Conservation (phyloP, 2,329 filamentous ascomycete species). For the Cytospora paraplurivora region DNA sequence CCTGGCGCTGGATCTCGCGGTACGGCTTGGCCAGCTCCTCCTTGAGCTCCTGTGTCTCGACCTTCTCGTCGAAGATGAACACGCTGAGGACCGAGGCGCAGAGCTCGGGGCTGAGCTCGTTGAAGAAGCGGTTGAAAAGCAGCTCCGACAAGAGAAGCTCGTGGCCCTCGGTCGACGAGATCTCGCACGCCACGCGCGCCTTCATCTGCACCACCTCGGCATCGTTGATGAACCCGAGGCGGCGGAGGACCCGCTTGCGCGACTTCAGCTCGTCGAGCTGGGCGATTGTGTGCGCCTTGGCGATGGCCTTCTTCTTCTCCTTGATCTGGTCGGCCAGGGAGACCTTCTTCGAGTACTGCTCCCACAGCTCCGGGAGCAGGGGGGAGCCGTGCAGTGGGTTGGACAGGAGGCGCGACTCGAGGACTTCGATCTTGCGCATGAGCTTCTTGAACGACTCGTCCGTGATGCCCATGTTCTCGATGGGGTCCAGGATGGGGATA, state of each 20-base stretch:
- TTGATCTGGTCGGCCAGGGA: constrained; percentile 78
- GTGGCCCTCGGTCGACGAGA: constrained; percentile 86
- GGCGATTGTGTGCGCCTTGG: constrained; percentile 80
- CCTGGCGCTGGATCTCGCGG: constrained; percentile 83
- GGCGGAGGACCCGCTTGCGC: constrained; percentile 90
- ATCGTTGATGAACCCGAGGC: constrained; percentile 94
- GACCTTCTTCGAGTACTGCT: constrained; percentile 83
- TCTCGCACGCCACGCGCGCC: constrained; percentile 95
- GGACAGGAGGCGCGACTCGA: constrained; percentile 84
- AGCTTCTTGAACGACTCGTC: constrained; percentile 94
- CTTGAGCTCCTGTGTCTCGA: constrained; percentile 73
- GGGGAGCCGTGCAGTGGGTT: constrained; percentile 93
- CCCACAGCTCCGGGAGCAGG: constrained; percentile 79
- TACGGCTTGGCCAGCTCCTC: constrained; percentile 87
- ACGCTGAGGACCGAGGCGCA: constrained; percentile 85
- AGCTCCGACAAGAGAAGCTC: constrained; percentile 92
- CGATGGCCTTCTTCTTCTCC: constrained; percentile 82
- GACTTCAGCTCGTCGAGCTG: constrained; percentile 96
- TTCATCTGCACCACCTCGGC: constrained; percentile 95
- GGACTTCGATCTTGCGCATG: constrained; percentile 91
- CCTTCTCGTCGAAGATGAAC: constrained; percentile 98
- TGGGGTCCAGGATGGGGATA: constrained; percentile 82
- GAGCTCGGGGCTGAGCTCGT: constrained; percentile 85
- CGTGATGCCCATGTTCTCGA: constrained; percentile 93
- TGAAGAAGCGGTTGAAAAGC: constrained; percentile 97